phyloP scores from a whole-genome alignment of 1,284 basidiomycete species.

The Ceratobasidium sp. region DNA sequence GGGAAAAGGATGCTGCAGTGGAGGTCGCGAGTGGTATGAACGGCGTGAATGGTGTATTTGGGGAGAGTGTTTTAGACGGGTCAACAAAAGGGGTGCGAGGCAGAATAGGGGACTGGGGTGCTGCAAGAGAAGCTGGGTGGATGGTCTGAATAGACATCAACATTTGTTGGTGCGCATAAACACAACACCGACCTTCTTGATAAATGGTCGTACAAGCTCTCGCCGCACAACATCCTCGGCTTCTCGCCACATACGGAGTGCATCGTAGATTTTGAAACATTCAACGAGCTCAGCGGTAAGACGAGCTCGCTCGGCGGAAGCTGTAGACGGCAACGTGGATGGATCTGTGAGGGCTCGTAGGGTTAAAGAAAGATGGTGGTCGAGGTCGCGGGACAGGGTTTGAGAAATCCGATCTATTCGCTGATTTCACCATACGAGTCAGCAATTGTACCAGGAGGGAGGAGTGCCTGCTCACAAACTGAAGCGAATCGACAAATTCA shows the following conservation, averaged over 20 bases:
- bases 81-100: constrained; percentile 72
- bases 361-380: constrained; percentile 73
- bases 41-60: constrained; percentile 60
- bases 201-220: constrained; percentile 73
- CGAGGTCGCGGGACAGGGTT: constrained; percentile 82
- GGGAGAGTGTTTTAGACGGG: constrained; percentile 51
- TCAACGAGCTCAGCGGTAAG: constrained; percentile 70
- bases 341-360: constrained; percentile 55
- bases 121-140: constrained; percentile 68
- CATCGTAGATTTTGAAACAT: constrained; percentile 83
- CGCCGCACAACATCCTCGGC: constrained; percentile 83
- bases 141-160: constrained; percentile 69
- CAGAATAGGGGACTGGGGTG: constrained; percentile 73
- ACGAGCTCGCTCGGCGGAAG: constrained; percentile 62
- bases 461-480: constrained; percentile 72
- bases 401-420: constrained; percentile 80
- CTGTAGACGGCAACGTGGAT: constrained; percentile 38
- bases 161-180: constrained; percentile 29
- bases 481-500: constrained; percentile 78
- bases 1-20: constrained; percentile 35
- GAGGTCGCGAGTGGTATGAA: constrained; percentile 63
- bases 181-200: constrained; percentile 67
- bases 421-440: constrained; percentile 52
- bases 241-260: constrained; percentile 79
- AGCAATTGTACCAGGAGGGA: neutral